Conservation (phyloP, 306 rosid species). For the Corylus heterophylla region DNA sequence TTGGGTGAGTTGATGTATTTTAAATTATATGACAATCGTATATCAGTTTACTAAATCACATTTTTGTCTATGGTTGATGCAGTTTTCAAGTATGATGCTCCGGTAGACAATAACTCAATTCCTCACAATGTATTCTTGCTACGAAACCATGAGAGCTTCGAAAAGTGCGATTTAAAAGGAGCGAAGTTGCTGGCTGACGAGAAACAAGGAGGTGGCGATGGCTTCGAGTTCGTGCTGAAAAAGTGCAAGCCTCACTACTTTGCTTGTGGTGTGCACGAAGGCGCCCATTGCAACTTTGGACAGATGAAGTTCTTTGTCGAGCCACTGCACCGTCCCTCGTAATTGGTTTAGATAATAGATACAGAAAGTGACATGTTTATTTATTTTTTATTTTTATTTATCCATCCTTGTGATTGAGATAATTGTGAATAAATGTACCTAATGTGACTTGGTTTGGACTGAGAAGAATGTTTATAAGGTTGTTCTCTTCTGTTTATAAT, state of each 20-base stretch:
- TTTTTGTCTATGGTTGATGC: slow-evolving; percentile 1
- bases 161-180: slow-evolving; percentile 48
- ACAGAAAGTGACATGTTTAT: neutral
- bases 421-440: no score
- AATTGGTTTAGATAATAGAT: slow-evolving; percentile 24
- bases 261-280: slow-evolving; percentile 59
- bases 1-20: slow-evolving; percentile 40
- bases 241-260: slow-evolving; percentile 61
- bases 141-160: slow-evolving; percentile 37
- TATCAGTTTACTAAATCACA: no score
- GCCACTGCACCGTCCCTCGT: slow-evolving; percentile 37
- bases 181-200: slow-evolving; percentile 42
- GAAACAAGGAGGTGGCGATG: slow-evolving; percentile 55
- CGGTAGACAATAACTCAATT: slow-evolving; percentile 30
- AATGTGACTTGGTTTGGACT: no score
- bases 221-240: slow-evolving; percentile 55
- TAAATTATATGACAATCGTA: no score
- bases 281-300: slow-evolving; percentile 65
- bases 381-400: no score
- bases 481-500: no score
- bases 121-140: slow-evolving; percentile 69
- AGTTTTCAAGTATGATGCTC: slow-evolving; percentile 79
- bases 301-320: slow-evolving; percentile 59
- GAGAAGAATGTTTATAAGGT: no score
- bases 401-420: no score